Evolutionary conservation across 1,284 basidiomycete species (phyloP).

Genomic region (Ganoderma leucocontextum): DNA sequence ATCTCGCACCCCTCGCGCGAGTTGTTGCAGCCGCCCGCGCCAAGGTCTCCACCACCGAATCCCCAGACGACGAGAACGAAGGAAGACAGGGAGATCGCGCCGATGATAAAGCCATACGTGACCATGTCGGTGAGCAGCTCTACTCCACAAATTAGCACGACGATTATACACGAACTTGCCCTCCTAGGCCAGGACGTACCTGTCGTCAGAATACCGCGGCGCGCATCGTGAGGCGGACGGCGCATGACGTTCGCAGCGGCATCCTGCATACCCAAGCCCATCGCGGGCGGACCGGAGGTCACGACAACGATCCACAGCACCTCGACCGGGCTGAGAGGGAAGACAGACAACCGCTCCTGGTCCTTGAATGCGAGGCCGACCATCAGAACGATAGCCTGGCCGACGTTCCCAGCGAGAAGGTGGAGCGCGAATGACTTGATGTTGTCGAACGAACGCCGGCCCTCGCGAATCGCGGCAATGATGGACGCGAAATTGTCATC

Average conservation of each 20-base stretch:
- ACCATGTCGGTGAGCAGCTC: background rate
- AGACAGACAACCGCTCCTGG: constrained; percentile 60
- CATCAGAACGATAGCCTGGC: constrained; percentile 65
- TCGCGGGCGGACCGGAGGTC: constrained; percentile 62
- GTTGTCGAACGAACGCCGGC: constrained; percentile 58
- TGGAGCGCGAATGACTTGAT: constrained; percentile 56
- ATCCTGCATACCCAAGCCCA: constrained; percentile 68
- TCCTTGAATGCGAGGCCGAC: constrained; percentile 77
- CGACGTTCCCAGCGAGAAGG: constrained; percentile 65
- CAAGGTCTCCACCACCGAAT: constrained; percentile 55
- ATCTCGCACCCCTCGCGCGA: constrained; percentile 45
- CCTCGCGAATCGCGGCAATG: constrained; percentile 71
- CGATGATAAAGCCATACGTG: constrained; percentile 45
- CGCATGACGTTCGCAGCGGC: constrained; percentile 67
- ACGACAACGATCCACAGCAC: constrained; percentile 68
- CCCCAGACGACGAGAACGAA: constrained; percentile 67
- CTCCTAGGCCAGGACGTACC: background rate
- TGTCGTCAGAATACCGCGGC: constrained; percentile 54
- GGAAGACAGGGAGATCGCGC: constrained; percentile 58
- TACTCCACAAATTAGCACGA: background rate
- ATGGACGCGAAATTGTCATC: constrained; percentile 82
- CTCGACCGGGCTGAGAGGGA: constrained; percentile 63
- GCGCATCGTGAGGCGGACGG: constrained; percentile 57
- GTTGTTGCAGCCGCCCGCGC: constrained; percentile 56
- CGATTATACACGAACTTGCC: background rate